Conservation (phyloP, 2,329 filamentous ascomycete species). For the Emergomyces africanus region DNA sequence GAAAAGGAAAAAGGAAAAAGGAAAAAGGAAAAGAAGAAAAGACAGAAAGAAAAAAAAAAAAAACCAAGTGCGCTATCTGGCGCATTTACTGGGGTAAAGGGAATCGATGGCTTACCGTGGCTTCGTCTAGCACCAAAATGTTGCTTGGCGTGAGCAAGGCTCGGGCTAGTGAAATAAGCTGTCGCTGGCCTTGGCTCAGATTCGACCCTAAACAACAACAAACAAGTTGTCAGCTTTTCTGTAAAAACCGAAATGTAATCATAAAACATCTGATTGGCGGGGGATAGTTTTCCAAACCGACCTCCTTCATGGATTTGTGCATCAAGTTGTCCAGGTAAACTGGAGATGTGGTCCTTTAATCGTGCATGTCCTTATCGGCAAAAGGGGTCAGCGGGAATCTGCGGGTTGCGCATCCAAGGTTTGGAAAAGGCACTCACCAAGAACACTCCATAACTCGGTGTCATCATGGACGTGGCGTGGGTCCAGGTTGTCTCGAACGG, state of each 20-base stretch:
- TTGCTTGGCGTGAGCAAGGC: conserved; percentile 92
- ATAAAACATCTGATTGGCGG: neutral
- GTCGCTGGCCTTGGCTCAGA: conserved; percentile 85
- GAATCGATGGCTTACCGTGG: conserved; percentile 50
- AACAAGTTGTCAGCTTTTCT: neutral
- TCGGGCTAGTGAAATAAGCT: conserved; percentile 84
- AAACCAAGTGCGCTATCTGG: neutral
- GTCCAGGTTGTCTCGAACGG: conserved; percentile 87
- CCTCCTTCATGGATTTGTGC: conserved; percentile 88
- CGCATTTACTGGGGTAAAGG: neutral
- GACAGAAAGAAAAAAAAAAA: no score
- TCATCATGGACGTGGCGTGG: conserved; percentile 92
- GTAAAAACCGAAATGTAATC: neutral
- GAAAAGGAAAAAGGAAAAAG: no score
- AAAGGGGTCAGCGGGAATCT: conserved; percentile 24
- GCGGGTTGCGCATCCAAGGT: neutral
- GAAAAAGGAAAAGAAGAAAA: conserved; percentile 2
- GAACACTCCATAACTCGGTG: conserved; percentile 89
- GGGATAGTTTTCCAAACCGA: conserved; percentile 36
- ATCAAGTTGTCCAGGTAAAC: conserved; percentile 82
- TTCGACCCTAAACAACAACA: conserved; percentile 59
- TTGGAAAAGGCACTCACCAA: conserved; percentile 52
- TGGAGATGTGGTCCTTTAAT: conserved; percentile 75
- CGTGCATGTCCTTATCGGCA: conserved; percentile 64
- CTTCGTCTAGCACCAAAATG: conserved; percentile 93